Base-by-base conservation (phyloP, 768 basidiomycete genomes). In the Glaciozyma antarctica region DNA sequence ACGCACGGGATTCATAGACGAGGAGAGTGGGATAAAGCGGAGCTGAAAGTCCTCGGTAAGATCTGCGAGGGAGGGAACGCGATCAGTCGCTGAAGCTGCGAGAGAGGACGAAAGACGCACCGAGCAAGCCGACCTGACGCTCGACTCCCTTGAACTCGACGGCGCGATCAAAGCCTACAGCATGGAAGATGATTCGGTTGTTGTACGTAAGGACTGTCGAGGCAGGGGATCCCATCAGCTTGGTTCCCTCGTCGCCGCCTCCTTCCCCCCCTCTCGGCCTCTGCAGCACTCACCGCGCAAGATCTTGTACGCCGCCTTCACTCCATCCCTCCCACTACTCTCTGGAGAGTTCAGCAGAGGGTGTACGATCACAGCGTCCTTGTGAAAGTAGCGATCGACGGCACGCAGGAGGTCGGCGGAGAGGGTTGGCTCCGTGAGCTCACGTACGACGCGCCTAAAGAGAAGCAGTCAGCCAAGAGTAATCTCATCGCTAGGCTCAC, bases 241-340 rank as follows among this genome's bases (percentile, higher is more conserved):
- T 21, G 19, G 24, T 4, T n/a, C 4, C 49, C 49, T 24, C 13
- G 7, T n/a, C 13, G 49, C n/a, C 22, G n/a, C 26, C 24, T 51
- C n/a, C 49, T 48, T n/a, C n/a, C n/a, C n/a, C n/a, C 47, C 47
- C 32, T 32, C 32, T 32, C 47, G 10, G 47, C 32, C 32, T 32
- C 32, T 3, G 38, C 28, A 17, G 24, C 15, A n/a, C 59, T 34
- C 34, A 61, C 59, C 65, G 21, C 61, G 38, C 3, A 65, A 55
- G 60, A 65, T 65, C 56, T 58, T 58, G 60, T 65, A 69, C 15
- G 60, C 65, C 2, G 69, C 54, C 53, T 66, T 70, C 24, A 70
- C 63, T 28, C 69, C 69, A 12, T 58, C 69, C 16, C 47, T 26
- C 0, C 69, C 69, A 3, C 52, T 8, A 2, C 10, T 41, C 2